Base-by-base conservation (phyloP, 495 filamentous ascomycete genomes). In the Xylaria sp. region DNA sequence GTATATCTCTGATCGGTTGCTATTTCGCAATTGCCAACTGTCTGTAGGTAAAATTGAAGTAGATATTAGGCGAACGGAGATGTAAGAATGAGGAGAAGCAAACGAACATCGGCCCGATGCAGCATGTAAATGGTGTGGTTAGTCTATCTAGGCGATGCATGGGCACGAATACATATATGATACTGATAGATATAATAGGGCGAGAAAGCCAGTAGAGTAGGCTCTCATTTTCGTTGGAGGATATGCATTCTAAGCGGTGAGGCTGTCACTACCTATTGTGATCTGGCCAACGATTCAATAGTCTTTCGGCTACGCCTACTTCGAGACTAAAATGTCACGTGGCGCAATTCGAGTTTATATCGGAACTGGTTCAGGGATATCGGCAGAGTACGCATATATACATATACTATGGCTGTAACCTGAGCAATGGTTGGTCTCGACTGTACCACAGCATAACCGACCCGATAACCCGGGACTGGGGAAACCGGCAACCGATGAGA, bases 81-180 rank as follows among this genome's bases (percentile, higher is more conserved):
- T 21, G 15, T 35, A 24, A 26, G 44, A 26, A 14, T 66, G 62
- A 66, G 62, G 44, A 66, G 44, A 37, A 50, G 24, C 0, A 50
- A 66, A 66, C 29, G n/a, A 12, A 52, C 8, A 37, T 52, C 62
- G 62, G 62, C 17, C 62, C 62, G 62, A 52, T 66, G 29, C 62
- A 29, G 1, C 19, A 21, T 31, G 14, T 37, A 37, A 48, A 43
- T 2, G 1, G 24, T 15, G 21, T 19, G 24, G 15, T 1, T 48
- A 46, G 61, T 37, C 24, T 43, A 44, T 37, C 11, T n/a, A 29
- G 26, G 40, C 31, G 8, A 63, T 31, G 61, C 61, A 63, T 43
- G 1, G 40, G 14, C 40, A 62, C 21, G 37, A 14, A 33, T 64
- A 21, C 43, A 50, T n/a, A 37, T 46, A 46, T 14, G 21, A 46